phyloP scores from a whole-genome alignment of 768 basidiomycete species.

The Russula brevipes region DNA sequence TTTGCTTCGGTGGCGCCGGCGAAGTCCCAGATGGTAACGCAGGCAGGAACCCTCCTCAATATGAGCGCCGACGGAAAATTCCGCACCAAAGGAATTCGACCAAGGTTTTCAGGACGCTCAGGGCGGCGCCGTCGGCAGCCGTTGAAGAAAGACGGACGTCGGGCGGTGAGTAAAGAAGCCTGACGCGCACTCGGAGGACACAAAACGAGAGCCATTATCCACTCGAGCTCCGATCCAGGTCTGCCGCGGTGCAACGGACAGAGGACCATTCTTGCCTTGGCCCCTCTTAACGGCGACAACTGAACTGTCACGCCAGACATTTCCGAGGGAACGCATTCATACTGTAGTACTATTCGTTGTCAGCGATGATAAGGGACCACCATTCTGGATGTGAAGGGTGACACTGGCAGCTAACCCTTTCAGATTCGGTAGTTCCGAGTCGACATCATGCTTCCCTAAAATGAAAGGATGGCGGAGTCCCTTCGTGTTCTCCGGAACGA shows the following conservation, averaged over 20 bases:
- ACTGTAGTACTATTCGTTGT: background rate
- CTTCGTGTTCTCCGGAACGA: background rate
- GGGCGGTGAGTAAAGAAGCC: background rate
- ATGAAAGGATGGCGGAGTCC: background rate
- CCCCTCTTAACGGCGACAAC: background rate
- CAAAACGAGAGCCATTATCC: background rate
- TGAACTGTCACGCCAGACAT: background rate
- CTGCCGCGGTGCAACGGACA: background rate
- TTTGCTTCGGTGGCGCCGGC: background rate
- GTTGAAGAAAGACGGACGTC: too few species aligned
- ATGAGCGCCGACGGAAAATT: background rate
- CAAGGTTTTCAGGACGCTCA: background rate
- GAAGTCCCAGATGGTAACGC: background rate
- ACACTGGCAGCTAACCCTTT: background rate
- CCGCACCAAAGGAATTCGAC: background rate
- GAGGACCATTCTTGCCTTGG: too few species aligned
- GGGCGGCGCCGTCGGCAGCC: too few species aligned
- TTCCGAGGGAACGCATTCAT: background rate
- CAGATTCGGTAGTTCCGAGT: background rate
- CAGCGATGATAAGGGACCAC: background rate
- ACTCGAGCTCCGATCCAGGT: background rate
- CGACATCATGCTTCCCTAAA: background rate
- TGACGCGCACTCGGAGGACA: background rate
- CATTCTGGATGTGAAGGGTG: background rate
- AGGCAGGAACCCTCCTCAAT: background rate